Base-by-base conservation (phyloP, 805 yeast species). In the Saitoella complicata region DNA sequence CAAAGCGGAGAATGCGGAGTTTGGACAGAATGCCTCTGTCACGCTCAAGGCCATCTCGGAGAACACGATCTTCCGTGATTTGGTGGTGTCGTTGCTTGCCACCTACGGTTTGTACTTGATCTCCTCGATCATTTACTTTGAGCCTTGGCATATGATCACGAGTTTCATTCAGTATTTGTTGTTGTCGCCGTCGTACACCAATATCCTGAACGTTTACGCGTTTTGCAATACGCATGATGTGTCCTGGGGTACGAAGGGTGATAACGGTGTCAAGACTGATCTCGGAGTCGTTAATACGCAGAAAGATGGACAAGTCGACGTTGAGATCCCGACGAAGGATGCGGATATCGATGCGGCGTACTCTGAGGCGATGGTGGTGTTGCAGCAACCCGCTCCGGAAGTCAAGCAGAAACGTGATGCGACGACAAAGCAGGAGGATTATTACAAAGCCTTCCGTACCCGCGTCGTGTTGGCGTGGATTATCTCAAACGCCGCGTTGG, bases 221-320 rank as follows among this genome's bases (percentile, higher is more conserved):
- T 87, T 88, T 60, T 87, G 96, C 67, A 88, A 88, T 62, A 80
- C 88, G 49, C 95, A 88, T 61, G 98, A 88, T 66, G 78, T 88
- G 41, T 82, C 95, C 5, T 88, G 97, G 97, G 97, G 97, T 59
- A 88, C 95, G 4, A 84, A 87, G 60, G 95, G 94, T 41, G 84
- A 78, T 42, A 76, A 75, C 7, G 71, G 55, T 11, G 75, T 40
- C 58, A 75, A 67, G 57, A 73, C 67, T 63, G 94, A 73, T 60
- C 69, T 91, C 54, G 97, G 96, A 53, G 59, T 82, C 32, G 80
- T 83, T 49, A 39, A 12, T 11, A 30, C 13, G 13, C 11, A 40
- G 31, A 39, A 31, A 8, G 45, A 42, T 8, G 80, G 78, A 49
- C 80, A 84, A 36, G 85, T 83, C 38, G 86, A 81, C 50, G 75